Evolutionary conservation across 2,329 filamentous ascomycete genomes (phyloP).

Genomic region (Diplodia mutila): DNA sequence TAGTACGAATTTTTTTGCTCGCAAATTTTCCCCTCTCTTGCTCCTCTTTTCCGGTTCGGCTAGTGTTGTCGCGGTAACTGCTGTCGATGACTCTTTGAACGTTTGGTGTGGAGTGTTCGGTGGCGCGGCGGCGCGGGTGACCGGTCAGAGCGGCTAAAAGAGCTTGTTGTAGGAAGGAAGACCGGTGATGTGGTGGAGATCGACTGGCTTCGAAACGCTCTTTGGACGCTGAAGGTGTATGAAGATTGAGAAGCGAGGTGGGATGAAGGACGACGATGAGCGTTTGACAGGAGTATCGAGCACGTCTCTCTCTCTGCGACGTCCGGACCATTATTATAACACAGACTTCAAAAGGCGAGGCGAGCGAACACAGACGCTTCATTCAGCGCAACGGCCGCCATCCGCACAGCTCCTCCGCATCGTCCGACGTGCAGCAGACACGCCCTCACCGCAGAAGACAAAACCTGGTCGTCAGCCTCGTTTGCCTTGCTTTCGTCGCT

Average conservation of each 20-base stretch:
- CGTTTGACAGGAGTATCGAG: background rate
- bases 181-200: background rate
- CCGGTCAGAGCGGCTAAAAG: slow-evolving; percentile 1
- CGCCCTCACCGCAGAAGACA: background rate
- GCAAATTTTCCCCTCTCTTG: background rate
- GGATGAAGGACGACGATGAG: background rate
- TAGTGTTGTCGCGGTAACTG: background rate
- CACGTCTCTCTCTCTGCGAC: background rate
- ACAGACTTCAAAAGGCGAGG: background rate
- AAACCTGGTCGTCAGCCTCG: background rate
- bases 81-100: background rate
- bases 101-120: background rate
- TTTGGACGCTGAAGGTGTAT: background rate
- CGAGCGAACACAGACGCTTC: background rate
- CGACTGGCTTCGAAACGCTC: background rate
- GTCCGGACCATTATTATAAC: background rate
- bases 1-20: background rate
- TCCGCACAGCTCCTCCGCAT: background rate
- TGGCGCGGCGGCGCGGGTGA: background rate
- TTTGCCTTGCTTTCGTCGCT: background rate
- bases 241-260: background rate
- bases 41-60: background rate
- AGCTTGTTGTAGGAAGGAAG: background rate
- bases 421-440: background rate
- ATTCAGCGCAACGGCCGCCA: background rate